Base-by-base conservation (phyloP, 768 basidiomycete species). In the Obba rivulosa region DNA sequence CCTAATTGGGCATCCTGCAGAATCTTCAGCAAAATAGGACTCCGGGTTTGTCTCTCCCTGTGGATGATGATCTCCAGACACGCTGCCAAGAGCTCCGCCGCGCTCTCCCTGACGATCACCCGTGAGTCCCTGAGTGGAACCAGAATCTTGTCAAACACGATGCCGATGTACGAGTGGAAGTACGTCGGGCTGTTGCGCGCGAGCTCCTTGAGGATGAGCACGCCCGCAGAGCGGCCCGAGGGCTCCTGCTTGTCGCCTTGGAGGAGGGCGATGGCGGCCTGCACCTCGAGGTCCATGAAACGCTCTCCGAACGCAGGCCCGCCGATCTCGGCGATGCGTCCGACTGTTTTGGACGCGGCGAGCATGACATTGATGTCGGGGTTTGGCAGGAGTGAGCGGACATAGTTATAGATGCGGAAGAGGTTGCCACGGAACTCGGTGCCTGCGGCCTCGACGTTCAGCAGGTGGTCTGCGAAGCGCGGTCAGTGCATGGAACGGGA, bases 281-380 rank as follows among this genome's bases (percentile, higher is more conserved):
- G 88, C 7, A 95, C 87, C 62, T 96, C 92, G 51, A 78, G 85
- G 54, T 91, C 86, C 79, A 95, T 91, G 59, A 94, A 92, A 3
- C 81, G 75, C 59, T 94, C 91, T 51, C 89, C 90, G 59, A 94
- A 88, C 21, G 83, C 82, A 0, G 80, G 77, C 2, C 89, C 90
- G 18, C 89, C 89, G 22, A 90, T 83, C 49, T 84, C 78, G 25
- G 87, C 87, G 60, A 95, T 94, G 58, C 83, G 78, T 0, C 92
- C 92, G 23, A 93, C 77, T 0, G 90, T 92, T 64, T 92, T 89
- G n/a, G 93, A 92, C 1, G 92, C 92, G 8, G 87, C 81, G 31
- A 93, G 77, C 93, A 97, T 97, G 62, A 99, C 83, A 64, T 88
- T 87, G 59, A 92, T 80, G 64, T 97, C 95, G 45, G 83, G 78